Base-by-base conservation (phyloP, 441 rosid genomes). In the Erysimum cheiri region DNA sequence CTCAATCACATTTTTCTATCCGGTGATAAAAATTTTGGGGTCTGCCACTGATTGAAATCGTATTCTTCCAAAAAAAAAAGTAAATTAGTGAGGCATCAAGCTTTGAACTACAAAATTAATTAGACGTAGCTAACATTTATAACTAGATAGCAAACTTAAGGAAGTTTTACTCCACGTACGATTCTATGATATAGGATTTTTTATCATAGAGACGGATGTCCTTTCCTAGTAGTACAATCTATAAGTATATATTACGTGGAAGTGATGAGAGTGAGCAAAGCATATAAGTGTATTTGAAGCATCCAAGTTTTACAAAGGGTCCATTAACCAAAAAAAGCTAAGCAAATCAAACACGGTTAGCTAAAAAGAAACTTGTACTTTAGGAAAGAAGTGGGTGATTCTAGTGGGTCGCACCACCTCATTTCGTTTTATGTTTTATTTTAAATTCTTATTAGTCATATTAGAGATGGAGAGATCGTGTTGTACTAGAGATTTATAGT, bases 401-500 rank as follows among this genome's bases (percentile, higher is more conserved):
- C 62, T 59, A 26, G 69, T 55, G 78, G 70, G 70, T 75, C 70
- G 29, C 65, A 62, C 70, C 46, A 63, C 62, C 60, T 54, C 69
- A 46, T 61, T 29, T 62, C 11, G 22, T 36, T 32, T 61, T 31
- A 24, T 12, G 4, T 12, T 63, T 40, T 1, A 8, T 46, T 46
- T 13, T 0, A 8, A 46, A 46, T n/a, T 39, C n/a, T 5, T 47
- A 46, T 63, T 36, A 47, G 14, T 48, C 70, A 29, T 46, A 39
- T 48, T 37, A 13, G 28, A 72, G 47, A 64, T 47, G 37, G 26
- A 17, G 11, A 17, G 6, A 50, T 24, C 33, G 14, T 55, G 50
- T 15, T 54, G 15, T 37, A 47, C 14, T 43, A 29, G 1, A 63
- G 28, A 2, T n/a, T 5, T 14, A 26, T 49, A 11, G 33, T 40